A percentile compares a stretch with the other conserved stretches of the same genome.
phyloP scores from a whole-genome alignment of 2,329 filamentous ascomycete species.

The Sporothrix mexicana region DNA sequence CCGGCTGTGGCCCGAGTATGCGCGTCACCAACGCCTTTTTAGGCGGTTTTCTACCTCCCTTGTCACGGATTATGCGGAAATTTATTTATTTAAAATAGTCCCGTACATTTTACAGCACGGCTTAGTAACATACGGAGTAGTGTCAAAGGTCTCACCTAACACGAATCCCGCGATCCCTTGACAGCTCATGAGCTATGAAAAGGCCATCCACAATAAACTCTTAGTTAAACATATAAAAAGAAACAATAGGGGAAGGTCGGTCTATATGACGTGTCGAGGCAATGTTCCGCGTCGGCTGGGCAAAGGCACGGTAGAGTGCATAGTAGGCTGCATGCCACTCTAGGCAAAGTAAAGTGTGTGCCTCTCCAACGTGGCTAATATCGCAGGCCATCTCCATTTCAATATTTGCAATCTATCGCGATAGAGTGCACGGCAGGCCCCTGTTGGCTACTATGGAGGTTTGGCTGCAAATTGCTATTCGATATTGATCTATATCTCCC shows the following conservation, averaged over 20 bases:
- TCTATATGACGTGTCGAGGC: neutral
- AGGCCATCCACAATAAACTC: neutral
- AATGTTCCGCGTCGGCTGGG: neutral
- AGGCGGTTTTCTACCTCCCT: neutral
- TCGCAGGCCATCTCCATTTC: neutral
- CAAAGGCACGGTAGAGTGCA: conserved; percentile 11
- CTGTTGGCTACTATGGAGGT: too few relatives aligned
- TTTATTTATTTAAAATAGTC: too few relatives aligned
- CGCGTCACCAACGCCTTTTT: conserved; percentile 18
- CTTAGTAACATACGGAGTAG: neutral
- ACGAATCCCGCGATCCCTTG: neutral
- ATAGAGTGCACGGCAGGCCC: neutral
- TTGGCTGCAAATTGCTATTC: too few relatives aligned
- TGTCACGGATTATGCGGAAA: too few relatives aligned
- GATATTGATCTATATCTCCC: too few relatives aligned
- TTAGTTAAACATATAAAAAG: neutral
- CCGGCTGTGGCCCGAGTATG: conserved; percentile 1
- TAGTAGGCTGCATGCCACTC: neutral
- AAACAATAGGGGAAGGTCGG: neutral
- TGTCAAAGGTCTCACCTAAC: neutral
- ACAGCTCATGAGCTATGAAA: neutral
- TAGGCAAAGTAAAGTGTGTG: neutral
- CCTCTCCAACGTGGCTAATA: conserved; percentile 15
- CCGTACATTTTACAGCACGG: neutral
- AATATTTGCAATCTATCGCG: neutral